Evolutionary conservation across 2,329 filamentous ascomycete genomes (phyloP), one percentile per base, ranked within the genome.

Genomic region (Rutstroemia sp.): DNA sequence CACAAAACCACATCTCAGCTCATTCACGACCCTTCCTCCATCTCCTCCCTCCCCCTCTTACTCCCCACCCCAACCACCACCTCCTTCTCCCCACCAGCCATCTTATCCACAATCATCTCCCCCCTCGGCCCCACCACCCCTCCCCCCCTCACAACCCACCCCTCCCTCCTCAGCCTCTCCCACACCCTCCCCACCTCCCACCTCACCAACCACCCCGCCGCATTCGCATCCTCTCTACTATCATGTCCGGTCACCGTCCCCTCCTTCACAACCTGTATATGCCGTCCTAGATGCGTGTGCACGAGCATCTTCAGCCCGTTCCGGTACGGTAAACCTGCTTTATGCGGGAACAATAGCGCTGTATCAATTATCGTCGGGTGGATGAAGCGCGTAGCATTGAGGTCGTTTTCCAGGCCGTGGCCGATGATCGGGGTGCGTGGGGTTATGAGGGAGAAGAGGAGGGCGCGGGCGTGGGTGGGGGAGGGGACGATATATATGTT

Each of bases 391-490:
- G 87, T 78, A 2, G 86, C 56, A 68, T 96, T 96, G 55, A 99
- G 80, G 66, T 99, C 94, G 68, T 99, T 99, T 67, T 99, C 94
- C 8, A 97, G 82, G 0, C 90, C 92, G 70, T 99, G 94, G 0
- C 94, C 94, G 48, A 99, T 88, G 0, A 99, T 73, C 0, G 92
- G 88, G 0, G 92, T 99, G 0, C 79, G 74, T 0, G 90, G 88
- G 1, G 84, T 80, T 50, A 99, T 78, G 53, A 88, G 78, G 0
- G 80, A 78, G 71, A 95, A 89, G 8, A 99, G 79, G 0, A 96
- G 77, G 1, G 83, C 76, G 8, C 94, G 86, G 1, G 94, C 94
- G 27, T 75, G 79, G 21, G 82, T 75, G 0, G 92, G 92, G 0
- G 87, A 91, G 0, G 83, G 75, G 8, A 95, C 89, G 46, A 95